Conservation (phyloP, 345 rosid genomes). For the Brassica cretica region DNA sequence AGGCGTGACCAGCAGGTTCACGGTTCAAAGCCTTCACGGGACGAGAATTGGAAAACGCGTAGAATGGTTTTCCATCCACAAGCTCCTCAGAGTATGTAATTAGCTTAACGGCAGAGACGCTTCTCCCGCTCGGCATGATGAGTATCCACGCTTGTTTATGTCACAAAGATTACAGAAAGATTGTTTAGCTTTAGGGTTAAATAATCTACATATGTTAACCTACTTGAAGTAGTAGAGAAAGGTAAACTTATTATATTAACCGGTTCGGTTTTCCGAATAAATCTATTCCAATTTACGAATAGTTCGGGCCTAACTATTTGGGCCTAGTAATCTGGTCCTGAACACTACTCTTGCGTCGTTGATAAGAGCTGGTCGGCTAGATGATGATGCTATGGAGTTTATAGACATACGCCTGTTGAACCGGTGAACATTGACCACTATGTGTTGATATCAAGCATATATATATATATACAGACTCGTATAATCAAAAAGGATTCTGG, state of each 20-base stretch:
- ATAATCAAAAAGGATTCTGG: constrained; percentile 56
- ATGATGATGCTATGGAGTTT: constrained; percentile 43
- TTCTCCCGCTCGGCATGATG: constrained; percentile 38
- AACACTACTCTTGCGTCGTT: constrained; percentile 81
- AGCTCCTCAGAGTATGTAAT: constrained; percentile 79
- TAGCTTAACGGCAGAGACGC: constrained; percentile 45
- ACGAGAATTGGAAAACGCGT: constrained; percentile 70
- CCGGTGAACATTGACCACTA: constrained; percentile 80
- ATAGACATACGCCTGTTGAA: constrained; percentile 41
- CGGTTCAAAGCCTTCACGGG: constrained; percentile 73
- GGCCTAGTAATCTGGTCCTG: constrained; percentile 58
- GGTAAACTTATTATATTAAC: constrained; percentile 2
- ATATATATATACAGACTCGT: constrained; percentile 40
- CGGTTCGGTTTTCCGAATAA: neutral
- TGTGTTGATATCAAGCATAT: constrained; percentile 76
- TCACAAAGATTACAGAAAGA: constrained; percentile 14
- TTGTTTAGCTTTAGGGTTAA: neutral
- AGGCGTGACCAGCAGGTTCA: constrained; percentile 96
- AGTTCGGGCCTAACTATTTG: constrained; percentile 73
- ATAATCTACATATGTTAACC: neutral
- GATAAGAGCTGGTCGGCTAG: constrained; percentile 79
- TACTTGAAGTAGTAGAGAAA: neutral
- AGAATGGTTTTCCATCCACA: constrained; percentile 67
- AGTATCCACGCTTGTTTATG: constrained; percentile 18
- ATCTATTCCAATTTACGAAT: constrained; percentile 28